phyloP scores from a whole-genome alignment of 2,329 filamentous ascomycete genomes.

The Colletotrichum cuscutae region DNA sequence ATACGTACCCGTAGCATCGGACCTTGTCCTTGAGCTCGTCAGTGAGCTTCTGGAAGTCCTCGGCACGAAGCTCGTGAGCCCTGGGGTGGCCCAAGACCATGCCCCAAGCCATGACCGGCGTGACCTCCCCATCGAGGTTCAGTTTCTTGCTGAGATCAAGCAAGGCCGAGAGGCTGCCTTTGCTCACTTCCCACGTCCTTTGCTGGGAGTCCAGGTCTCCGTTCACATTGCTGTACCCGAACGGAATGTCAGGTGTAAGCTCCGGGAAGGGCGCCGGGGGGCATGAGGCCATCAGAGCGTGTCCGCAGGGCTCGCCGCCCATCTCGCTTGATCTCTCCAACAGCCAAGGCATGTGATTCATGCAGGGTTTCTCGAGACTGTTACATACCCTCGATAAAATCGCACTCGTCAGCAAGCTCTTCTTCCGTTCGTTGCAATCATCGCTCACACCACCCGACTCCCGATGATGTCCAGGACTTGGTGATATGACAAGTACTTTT shows the following conservation, averaged over 20 bases:
- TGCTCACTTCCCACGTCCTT: slow-evolving; percentile 83
- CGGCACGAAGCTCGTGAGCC: slow-evolving; percentile 70
- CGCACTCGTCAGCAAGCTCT: slow-evolving; percentile 56
- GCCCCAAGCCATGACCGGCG: slow-evolving; percentile 94
- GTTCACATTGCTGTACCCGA: slow-evolving; percentile 57
- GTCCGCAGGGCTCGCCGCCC: slow-evolving; percentile 80
- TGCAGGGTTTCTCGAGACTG: slow-evolving; percentile 92
- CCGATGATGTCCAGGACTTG: slow-evolving; percentile 26
- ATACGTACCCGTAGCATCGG: slow-evolving; percentile 89
- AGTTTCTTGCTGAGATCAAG: slow-evolving; percentile 86
- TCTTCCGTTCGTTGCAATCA: slow-evolving; percentile 35
- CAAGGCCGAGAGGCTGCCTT: slow-evolving; percentile 81
- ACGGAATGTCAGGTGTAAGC: slow-evolving; percentile 61
- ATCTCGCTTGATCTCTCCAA: slow-evolving; percentile 68
- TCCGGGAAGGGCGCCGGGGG: slow-evolving; percentile 74
- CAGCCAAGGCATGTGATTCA: slow-evolving; percentile 87
- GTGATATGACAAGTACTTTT: slow-evolving; percentile 36
- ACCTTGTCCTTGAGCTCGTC: slow-evolving; percentile 83
- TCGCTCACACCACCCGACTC: slow-evolving; percentile 29
- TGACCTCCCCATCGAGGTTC: slow-evolving; percentile 89
- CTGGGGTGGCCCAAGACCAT: slow-evolving; percentile 79
- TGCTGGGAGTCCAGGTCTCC: slow-evolving; percentile 61
- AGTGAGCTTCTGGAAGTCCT: slow-evolving; percentile 78
- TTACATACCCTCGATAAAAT: slow-evolving; percentile 51
- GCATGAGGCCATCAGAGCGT: slow-evolving; percentile 93